phyloP scores from a whole-genome alignment of 768 basidiomycete genomes.

The Pleurotus cornucopiae region DNA sequence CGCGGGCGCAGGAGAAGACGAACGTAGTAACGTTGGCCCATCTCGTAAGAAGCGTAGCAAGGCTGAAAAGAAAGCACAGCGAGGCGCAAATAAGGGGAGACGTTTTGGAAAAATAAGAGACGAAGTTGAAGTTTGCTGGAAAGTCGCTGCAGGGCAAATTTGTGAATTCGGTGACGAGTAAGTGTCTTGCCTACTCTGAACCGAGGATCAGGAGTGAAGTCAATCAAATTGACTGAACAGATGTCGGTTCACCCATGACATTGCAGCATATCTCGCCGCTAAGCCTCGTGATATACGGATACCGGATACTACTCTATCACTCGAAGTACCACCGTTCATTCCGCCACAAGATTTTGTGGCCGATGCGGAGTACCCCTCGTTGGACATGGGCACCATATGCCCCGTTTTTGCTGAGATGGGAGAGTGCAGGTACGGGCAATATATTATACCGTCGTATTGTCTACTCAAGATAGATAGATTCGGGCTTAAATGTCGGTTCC shows the following conservation, averaged over 20 bases:
- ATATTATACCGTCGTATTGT: neutral
- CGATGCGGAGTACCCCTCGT: constrained; percentile 25
- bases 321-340: constrained; percentile 48
- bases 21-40: constrained; percentile 20
- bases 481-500: constrained; percentile 90
- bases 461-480: constrained; percentile 28
- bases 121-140: constrained; percentile 80
- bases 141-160: constrained; percentile 59
- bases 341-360: constrained; percentile 11
- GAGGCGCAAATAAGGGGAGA: constrained; percentile 82
- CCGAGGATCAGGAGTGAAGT: neutral
- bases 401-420: constrained; percentile 68
- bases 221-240: constrained; percentile 26
- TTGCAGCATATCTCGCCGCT: constrained; percentile 66
- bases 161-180: constrained; percentile 73
- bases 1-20: constrained; percentile 17
- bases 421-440: constrained; percentile 52
- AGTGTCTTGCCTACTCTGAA: constrained; percentile 21
- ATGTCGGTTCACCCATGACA: constrained; percentile 80
- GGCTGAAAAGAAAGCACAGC: constrained; percentile 67
- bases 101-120: constrained; percentile 76
- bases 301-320: constrained; percentile 40
- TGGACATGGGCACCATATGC: constrained; percentile 50
- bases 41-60: constrained; percentile 40
- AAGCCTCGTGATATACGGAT: constrained; percentile 74